Conservation (phyloP, 2,329 filamentous ascomycete species). For the Ophiostoma novo-ulmi region DNA sequence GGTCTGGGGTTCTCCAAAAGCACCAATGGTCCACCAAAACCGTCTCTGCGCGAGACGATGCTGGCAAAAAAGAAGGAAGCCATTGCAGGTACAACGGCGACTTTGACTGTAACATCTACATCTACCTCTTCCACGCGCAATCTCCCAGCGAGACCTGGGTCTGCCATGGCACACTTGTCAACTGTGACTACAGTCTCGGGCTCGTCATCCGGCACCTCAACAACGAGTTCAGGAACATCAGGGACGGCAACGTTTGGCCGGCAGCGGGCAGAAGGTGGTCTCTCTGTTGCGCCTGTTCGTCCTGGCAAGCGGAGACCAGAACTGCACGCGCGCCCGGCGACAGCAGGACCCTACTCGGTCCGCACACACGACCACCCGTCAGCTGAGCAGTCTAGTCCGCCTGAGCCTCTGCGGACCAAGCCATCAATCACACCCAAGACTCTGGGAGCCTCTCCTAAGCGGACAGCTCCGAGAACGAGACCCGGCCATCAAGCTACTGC, state of each 20-base stretch:
- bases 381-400: conserved; percentile 43
- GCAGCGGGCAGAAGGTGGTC: conserved; percentile 44
- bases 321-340: conserved; percentile 54
- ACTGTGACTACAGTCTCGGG: conserved; percentile 43
- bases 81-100: conserved; percentile 33
- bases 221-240: not conserved
- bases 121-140: conserved; percentile 39
- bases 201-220: conserved; percentile 32
- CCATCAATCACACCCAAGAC: conserved; percentile 44
- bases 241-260: conserved; percentile 31
- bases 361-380: conserved; percentile 46
- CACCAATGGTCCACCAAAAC: conserved; percentile 51
- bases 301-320: conserved; percentile 56
- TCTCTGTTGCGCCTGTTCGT: conserved; percentile 60
- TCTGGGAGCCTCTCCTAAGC: conserved; percentile 50
- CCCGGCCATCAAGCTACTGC: conserved; percentile 46
- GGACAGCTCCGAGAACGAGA: conserved; percentile 43
- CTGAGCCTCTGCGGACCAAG: conserved; percentile 43
- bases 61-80: conserved; percentile 70
- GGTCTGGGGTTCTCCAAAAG: conserved; percentile 60
- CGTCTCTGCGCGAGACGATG: conserved; percentile 76
- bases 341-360: conserved; percentile 61
- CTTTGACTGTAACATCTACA: not conserved
- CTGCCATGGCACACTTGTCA: conserved; percentile 59
- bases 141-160: conserved; percentile 54